Percentiles rank a stretch among this genome's conserved stretches.
These are phyloP conservation scores for Flaveria bidentis DNA, from an alignment of 129 eudicot species.

Conservation along the genomic window DNA sequence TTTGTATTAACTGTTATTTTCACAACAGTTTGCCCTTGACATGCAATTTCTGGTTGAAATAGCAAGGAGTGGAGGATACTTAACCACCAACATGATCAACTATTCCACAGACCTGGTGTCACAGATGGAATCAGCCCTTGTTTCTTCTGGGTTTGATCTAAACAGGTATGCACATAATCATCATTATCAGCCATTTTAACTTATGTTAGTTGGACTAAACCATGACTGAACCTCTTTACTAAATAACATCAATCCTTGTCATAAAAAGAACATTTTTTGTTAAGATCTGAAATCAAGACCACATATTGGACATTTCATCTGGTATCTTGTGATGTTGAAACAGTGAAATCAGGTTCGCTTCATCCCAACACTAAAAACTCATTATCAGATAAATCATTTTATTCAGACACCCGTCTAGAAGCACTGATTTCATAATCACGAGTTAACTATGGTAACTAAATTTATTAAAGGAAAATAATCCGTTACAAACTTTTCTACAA, in stretches of 20 bases:
- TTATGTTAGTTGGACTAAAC: background rate
- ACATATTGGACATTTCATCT: background rate
- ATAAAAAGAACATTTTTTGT: background rate
- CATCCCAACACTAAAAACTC: background rate
- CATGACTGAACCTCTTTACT: background rate
- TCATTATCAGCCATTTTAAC: background rate
- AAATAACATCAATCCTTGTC: background rate
- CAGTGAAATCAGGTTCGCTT: background rate
- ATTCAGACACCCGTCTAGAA: background rate
- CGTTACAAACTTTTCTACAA: too few species aligned
- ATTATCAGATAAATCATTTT: background rate
- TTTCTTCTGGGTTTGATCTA: slow-evolving; percentile 44
- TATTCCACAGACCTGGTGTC: slow-evolving; percentile 39
- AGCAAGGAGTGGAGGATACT: slow-evolving; percentile 59
- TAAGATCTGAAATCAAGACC: background rate
- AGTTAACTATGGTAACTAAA: background rate
- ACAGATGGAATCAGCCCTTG: slow-evolving; percentile 42
- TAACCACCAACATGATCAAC: slow-evolving; percentile 43
- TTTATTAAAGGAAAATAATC: background rate
- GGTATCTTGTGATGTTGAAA: background rate
- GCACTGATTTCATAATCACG: background rate
- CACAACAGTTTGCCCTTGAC: slow-evolving; percentile 52
- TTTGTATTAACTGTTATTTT: slow-evolving; percentile 4
- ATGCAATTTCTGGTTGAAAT: slow-evolving; percentile 68
- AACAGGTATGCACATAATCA: slow-evolving; percentile 41